These are phyloP conservation scores for Aspergillus viridinutans DNA, from an alignment of 2,329 filamentous ascomycete genomes.

Conservation along the genomic window DNA sequence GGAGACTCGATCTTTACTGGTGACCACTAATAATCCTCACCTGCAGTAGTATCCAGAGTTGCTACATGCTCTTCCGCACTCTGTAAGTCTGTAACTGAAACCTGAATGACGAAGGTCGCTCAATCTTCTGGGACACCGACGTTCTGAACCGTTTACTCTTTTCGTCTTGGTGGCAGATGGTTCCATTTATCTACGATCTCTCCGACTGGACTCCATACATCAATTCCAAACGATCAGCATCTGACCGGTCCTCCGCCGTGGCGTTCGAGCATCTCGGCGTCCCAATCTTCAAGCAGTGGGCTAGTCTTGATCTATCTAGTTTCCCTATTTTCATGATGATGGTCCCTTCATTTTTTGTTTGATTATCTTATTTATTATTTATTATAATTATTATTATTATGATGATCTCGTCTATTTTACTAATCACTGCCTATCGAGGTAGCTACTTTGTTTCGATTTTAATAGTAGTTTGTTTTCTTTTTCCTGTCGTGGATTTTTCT, in stretches of 20 bases:
- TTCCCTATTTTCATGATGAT: not conserved
- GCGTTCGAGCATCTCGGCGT: slow-evolving; percentile 15
- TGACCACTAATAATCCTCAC: not conserved
- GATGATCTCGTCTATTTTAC: not conserved
- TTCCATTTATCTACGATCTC: not conserved
- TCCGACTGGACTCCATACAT: not conserved
- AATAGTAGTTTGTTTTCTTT: not conserved
- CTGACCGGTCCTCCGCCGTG: slow-evolving; percentile 14
- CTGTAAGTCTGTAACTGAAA: not conserved
- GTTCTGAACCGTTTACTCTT: not conserved
- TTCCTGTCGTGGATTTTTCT: too few relatives aligned
- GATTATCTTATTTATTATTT: slow-evolving; percentile 3
- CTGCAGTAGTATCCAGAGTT: not conserved
- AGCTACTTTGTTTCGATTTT: not conserved
- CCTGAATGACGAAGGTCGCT: not conserved
- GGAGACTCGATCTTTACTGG: not conserved
- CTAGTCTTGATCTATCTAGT: slow-evolving; percentile 4
- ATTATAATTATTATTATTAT: slow-evolving; percentile 2
- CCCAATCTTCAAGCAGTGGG: not conserved
- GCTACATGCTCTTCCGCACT: not conserved
- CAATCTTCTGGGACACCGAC: not conserved
- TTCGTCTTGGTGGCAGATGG: not conserved
- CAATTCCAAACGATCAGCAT: slow-evolving; percentile 9
- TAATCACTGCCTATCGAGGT: not conserved
- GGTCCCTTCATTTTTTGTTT: not conserved